Percentiles rank a stretch among this genome's conserved stretches.
These are phyloP conservation scores for Alternaria triticina DNA, from an alignment of 2,329 filamentous ascomycete genomes.

Conservation along the genomic window DNA sequence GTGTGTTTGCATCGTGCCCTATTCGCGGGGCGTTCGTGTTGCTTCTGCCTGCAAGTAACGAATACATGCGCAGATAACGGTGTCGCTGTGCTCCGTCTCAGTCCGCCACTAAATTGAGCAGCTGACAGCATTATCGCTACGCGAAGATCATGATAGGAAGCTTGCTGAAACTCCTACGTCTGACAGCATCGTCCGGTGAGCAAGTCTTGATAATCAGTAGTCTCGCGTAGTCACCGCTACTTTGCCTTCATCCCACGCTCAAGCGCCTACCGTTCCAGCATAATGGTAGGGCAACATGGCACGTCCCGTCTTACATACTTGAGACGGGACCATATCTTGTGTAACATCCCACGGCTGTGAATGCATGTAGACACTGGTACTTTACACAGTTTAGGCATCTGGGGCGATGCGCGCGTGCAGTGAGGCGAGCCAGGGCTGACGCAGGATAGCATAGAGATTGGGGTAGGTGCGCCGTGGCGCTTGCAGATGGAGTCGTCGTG, in stretches of 20 bases:
- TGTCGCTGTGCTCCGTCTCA: background rate
- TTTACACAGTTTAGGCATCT: background rate
- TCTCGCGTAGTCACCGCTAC: background rate
- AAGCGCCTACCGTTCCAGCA: background rate
- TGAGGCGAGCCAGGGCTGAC: background rate
- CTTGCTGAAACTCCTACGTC: background rate
- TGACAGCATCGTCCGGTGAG: background rate
- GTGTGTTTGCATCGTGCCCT: background rate
- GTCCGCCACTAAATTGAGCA: background rate
- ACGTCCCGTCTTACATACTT: background rate
- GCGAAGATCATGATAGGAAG: background rate
- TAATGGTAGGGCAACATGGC: background rate
- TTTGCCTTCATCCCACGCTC: background rate
- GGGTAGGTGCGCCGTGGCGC: background rate
- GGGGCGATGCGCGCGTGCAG: background rate
- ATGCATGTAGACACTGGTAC: background rate
- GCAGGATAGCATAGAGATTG: background rate
- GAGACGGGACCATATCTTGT: background rate
- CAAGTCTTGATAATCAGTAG: background rate
- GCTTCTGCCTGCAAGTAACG: background rate
- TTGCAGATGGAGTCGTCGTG: background rate
- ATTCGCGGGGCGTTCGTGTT: background rate
- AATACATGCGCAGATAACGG: background rate
- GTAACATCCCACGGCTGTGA: background rate
- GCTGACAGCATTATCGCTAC: background rate